These are phyloP conservation scores for Pleurotus cornucopiae DNA, from an alignment of 768 basidiomycete species.

Conservation along the genomic window DNA sequence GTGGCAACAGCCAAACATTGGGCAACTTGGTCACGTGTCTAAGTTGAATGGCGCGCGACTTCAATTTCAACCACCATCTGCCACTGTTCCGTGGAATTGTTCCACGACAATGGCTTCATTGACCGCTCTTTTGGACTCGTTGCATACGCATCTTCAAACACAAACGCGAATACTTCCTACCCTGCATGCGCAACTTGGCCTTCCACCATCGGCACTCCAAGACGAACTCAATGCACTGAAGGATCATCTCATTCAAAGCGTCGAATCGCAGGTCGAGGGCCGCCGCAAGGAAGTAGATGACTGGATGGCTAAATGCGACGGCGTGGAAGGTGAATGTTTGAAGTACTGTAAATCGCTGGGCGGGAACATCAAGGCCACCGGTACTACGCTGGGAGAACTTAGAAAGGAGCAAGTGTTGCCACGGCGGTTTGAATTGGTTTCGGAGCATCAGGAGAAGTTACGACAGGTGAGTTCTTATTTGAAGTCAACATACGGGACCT, in stretches of 20 bases:
- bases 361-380: slow-evolving; percentile 62
- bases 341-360: slow-evolving; percentile 70
- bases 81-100: not conserved
- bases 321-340: slow-evolving; percentile 59
- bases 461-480: slow-evolving; percentile 54
- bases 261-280: slow-evolving; percentile 67
- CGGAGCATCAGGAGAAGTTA: slow-evolving; percentile 73
- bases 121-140: slow-evolving; percentile 68
- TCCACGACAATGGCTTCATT: slow-evolving; percentile 30
- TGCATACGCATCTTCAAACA: slow-evolving; percentile 73
- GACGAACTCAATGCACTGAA: slow-evolving; percentile 76
- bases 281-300: slow-evolving; percentile 74
- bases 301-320: slow-evolving; percentile 62
- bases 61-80: not conserved
- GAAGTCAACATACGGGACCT: not conserved
- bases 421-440: slow-evolving; percentile 60
- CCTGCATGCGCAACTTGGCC: slow-evolving; percentile 79
- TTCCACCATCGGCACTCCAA: slow-evolving; percentile 74
- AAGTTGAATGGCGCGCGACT: not conserved
- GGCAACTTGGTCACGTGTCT: not conserved
- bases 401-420: slow-evolving; percentile 73
- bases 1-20: not conserved
- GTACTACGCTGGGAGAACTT: slow-evolving; percentile 62
- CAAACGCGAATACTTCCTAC: slow-evolving; percentile 82
- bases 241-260: slow-evolving; percentile 67